Percentiles rank a stretch among this genome's conserved stretches.
Evolutionary conservation across 352 stramenopile genomes (phyloP).

Genomic region (Phytophthora pisi): DNA sequence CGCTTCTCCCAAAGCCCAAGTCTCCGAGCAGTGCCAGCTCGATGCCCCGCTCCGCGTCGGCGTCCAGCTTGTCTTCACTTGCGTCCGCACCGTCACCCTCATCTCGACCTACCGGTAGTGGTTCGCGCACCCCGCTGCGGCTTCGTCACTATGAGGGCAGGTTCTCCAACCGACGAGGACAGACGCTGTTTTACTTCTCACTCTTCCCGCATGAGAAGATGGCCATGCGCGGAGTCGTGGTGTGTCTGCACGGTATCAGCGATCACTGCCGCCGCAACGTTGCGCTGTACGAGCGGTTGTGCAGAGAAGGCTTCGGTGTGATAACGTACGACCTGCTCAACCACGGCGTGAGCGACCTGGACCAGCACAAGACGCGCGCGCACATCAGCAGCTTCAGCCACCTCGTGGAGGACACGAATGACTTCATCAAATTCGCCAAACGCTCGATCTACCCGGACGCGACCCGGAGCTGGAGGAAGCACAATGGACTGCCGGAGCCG

Average conservation of each 20-base stretch:
- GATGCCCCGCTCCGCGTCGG: conserved; percentile 25
- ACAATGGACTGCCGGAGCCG: conserved; percentile 17
- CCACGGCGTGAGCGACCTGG: conserved; percentile 52
- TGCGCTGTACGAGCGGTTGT: conserved; percentile 50
- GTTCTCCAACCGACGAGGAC: conserved; percentile 45
- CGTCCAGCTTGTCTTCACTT: conserved; percentile 26
- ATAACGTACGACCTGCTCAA: conserved; percentile 59
- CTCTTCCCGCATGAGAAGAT: conserved; percentile 41
- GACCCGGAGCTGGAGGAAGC: conserved; percentile 33
- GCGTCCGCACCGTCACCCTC: conserved; percentile 8
- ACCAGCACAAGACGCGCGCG: conserved; percentile 40
- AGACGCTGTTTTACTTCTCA: conserved; percentile 49
- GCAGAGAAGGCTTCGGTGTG: conserved; percentile 47
- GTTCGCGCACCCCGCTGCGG: conserved; percentile 25
- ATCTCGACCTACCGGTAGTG: conserved; percentile 3
- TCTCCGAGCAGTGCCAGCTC: conserved; percentile 7
- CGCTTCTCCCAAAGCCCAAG: conserved; percentile 16
- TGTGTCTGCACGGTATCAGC: conserved; percentile 53
- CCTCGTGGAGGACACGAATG: conserved; percentile 61
- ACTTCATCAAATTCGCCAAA: conserved; percentile 49
- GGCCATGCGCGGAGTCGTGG: conserved; percentile 44
- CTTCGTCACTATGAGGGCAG: conserved; percentile 46
- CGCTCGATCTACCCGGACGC: conserved; percentile 32
- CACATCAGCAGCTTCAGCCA: conserved; percentile 46
- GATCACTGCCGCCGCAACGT: conserved; percentile 54